Evolutionary conservation across 2,329 filamentous ascomycete genomes (phyloP), one percentile per base, ranked within the genome.

Genomic region (Xylariaceae sp.): DNA sequence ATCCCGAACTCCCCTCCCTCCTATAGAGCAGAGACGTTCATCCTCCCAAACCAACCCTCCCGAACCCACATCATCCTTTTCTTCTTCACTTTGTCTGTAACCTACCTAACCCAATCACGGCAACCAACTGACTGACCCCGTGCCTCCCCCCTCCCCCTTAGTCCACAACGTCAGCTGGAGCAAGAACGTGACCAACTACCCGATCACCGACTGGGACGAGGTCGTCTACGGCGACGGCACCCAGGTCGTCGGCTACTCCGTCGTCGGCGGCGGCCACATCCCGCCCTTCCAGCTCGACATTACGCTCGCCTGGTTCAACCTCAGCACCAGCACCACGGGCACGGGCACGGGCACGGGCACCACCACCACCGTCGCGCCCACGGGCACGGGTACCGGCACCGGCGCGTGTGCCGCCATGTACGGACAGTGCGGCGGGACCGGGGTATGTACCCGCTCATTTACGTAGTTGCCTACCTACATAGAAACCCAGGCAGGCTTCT

Each of bases 231-330:
- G 30, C n/a, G 30, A 32, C 19, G 30, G 18, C 6, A 32, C 30
- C 19, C 17, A 32, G 19, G 6, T 32, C 9, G 30, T 32, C 7
- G 30, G 30, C 12, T 32, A 32, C 30, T 16, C 21, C 11, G 30
- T 32, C 5, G 8, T 5, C 8, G 30, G 30, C n/a, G 30, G 30
- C 19, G 30, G 30, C 6, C 30, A 32, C 19, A 32, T 32, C 19
- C 30, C 30, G 19, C 30, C 30, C n/a, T 32, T 32, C 19, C 30
- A 32, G 19, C 11, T 16, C 13, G 30, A 32, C 11, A 32, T 24
- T 5, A 16, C 30, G 18, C 30, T 32, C 10, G 28, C 6, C 5
- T 30, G 15, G 11, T 30, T 30, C 10, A 16, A 16, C 5, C 16
- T 30, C 17, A 28, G 8, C 8, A 12, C 8, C 8, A 12, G 12